Base-by-base conservation (phyloP, 2,329 filamentous ascomycete genomes). In the Ophiocordyceps camponoti-saundersi region DNA sequence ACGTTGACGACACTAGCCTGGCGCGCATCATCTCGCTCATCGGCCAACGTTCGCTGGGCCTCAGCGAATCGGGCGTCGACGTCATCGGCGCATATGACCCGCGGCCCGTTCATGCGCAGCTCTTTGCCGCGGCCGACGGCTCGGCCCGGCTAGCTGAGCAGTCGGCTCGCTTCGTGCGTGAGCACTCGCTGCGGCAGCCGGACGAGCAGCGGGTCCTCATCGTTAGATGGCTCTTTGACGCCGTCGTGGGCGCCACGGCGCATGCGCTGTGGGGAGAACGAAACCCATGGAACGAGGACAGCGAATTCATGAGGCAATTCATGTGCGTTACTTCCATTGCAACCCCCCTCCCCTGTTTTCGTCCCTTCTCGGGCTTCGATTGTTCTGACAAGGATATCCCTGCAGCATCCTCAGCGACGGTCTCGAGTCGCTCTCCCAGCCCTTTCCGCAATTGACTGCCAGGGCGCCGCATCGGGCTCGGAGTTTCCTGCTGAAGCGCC, bases 251-350 rank as follows among this genome's bases (percentile, higher is more conserved):
- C n/a, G 56, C 57, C n/a, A 55, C 59, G 8, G 58, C 59, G 0
- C 59, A 51, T 32, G 56, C 59, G 20, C 56, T 59, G 20, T 61
- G 59, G 59, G 59, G 59, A 5, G 50, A 52, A 3, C 46, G 53
- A 32, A 61, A 61, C 45, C 59, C 59, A 3, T 61, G 58, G 58
- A 52, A 56, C 3, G 53, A 56, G 49, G 58, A 61, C 20, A 47
- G 48, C 6, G 56, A 61, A 44, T 61, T 61, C 42, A 50, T 56
- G 2, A 50, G 55, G 13, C 56, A 59, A 22, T 61, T 60, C 47
- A 58, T 60, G 58, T 55, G 49, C 55, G 55, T 48, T 3, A 3
- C 13, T 20, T 1, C 22, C 30, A 12, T 18, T 22, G 3, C 11
- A 32, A 5, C 26, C 10, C 23, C 12, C n/a, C 16, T 20, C 36